A percentile compares a stretch with the other conserved stretches of the same genome.
Conservation (phyloP, 768 basidiomycete genomes). For the Gelatoporia subvermispora region DNA sequence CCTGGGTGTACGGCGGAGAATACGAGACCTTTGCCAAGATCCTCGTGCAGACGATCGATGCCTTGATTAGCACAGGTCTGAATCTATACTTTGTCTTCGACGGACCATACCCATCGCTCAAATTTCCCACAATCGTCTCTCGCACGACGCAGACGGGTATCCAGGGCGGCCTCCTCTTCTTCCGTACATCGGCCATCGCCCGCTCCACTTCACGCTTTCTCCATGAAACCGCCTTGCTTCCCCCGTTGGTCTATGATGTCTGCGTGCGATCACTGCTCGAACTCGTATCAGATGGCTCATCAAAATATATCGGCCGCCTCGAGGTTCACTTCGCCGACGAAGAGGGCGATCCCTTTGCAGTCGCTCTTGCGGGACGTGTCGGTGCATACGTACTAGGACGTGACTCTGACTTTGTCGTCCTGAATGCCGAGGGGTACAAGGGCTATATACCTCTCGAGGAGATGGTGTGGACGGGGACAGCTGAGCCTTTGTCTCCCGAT, state of each 20-base stretch:
- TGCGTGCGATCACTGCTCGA: constrained; percentile 52
- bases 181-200: constrained; percentile 67
- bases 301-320: constrained; percentile 27
- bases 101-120: constrained; percentile 67
- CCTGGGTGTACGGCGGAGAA: constrained; percentile 88
- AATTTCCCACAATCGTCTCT: constrained; percentile 61
- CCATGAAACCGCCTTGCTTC: constrained; percentile 68
- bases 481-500: constrained; percentile 6
- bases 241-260: constrained; percentile 56
- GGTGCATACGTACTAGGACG: constrained; percentile 71
- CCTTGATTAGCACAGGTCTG: constrained; percentile 67
- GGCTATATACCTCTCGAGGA: constrained; percentile 77
- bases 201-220: constrained; percentile 64
- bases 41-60: constrained; percentile 46
- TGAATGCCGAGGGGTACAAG: constrained; percentile 69
- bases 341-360: constrained; percentile 81
- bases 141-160: constrained; percentile 56
- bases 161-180: constrained; percentile 67
- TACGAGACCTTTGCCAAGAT: constrained; percentile 51
- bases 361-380: constrained; percentile 72
- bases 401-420: constrained; percentile 80
- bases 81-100: constrained; percentile 77
- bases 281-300: constrained; percentile 4
- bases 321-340: constrained; percentile 72
- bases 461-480: constrained; percentile 55